These are phyloP conservation scores for Lipomyces chichibuensis DNA, from an alignment of 805 yeast species.

Conservation along the genomic window DNA sequence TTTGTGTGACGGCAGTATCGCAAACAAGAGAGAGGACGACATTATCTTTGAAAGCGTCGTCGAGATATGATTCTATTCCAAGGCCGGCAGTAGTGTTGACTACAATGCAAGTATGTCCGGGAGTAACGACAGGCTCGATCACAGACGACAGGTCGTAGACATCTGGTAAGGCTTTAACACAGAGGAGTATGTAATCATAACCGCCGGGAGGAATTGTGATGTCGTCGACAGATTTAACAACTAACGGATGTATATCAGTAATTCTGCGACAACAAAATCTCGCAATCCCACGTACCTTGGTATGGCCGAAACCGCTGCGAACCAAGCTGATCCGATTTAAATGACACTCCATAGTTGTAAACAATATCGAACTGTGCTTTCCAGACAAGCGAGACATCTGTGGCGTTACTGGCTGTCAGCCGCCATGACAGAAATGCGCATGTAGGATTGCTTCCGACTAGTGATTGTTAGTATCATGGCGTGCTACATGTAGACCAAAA, in stretches of 20 bases:
- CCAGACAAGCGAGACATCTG: conserved; percentile 36
- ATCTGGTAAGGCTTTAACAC: conserved; percentile 71
- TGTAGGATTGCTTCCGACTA: conserved; percentile 36
- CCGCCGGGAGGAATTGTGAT: conserved; percentile 34
- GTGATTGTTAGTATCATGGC: conserved; percentile 6
- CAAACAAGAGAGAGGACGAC: conserved; percentile 65
- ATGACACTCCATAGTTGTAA: conserved; percentile 32
- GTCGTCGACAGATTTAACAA: conserved; percentile 40
- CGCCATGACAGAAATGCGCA: conserved; percentile 37
- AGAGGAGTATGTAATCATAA: conserved; percentile 62
- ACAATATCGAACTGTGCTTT: conserved; percentile 35
- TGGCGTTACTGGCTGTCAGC: conserved; percentile 31
- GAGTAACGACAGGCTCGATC: conserved; percentile 54
- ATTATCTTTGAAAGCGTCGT: conserved; percentile 54
- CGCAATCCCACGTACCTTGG: conserved; percentile 14
- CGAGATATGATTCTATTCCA: conserved; percentile 61
- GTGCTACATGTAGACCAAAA: not conserved
- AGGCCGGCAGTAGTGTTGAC: conserved; percentile 57
- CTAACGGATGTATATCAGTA: conserved; percentile 8
- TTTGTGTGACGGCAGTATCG: conserved; percentile 34
- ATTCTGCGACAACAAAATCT: not conserved
- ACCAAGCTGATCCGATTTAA: conserved; percentile 29
- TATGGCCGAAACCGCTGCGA: conserved; percentile 26
- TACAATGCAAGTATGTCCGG: conserved; percentile 53
- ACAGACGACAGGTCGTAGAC: conserved; percentile 57